These are phyloP conservation scores for Furcasterigmium sp. DNA, from an alignment of 2,329 filamentous ascomycete genomes.

Conservation along the genomic window DNA sequence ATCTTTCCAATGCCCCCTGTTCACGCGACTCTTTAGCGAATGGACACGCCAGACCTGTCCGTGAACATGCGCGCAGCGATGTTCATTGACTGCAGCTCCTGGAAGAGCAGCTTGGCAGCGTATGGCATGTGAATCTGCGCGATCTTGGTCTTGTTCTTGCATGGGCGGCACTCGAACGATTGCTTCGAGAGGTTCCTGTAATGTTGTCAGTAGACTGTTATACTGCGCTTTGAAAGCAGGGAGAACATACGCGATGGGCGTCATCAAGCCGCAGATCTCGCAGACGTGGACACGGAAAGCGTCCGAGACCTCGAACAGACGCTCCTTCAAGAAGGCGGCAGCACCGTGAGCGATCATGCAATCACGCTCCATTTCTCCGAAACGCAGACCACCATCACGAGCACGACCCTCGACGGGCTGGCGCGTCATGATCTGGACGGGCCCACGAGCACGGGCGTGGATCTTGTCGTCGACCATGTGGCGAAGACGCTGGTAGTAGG, in stretches of 20 bases:
- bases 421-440: conserved; percentile 92
- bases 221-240: too few species aligned
- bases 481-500: conserved; percentile 95
- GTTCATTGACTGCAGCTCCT: conserved; percentile 97
- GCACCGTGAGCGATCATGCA: conserved; percentile 99
- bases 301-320: conserved; percentile 94
- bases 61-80: conserved; percentile 98
- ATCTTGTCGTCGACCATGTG: conserved; percentile 99
- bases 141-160: conserved; percentile 99
- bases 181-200: conserved; percentile 85
- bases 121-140: conserved; percentile 98
- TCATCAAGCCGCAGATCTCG: conserved; percentile 98
- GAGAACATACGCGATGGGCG: conserved; percentile 97
- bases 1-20: too few species aligned
- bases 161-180: conserved; percentile 92
- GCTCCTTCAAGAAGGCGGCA: conserved; percentile 93
- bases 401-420: conserved; percentile 98
- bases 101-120: conserved; percentile 95
- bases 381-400: conserved; percentile 93
- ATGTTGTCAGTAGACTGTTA: conserved; percentile 24
- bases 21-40: conserved; percentile 59
- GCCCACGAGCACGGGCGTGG: conserved; percentile 94
- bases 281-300: conserved; percentile 97
- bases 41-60: conserved; percentile 68
- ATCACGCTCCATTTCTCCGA: conserved; percentile 99